These are phyloP conservation scores for Exophiala oligosperma DNA, from an alignment of 2,329 filamentous ascomycete species.

Conservation along the genomic window DNA sequence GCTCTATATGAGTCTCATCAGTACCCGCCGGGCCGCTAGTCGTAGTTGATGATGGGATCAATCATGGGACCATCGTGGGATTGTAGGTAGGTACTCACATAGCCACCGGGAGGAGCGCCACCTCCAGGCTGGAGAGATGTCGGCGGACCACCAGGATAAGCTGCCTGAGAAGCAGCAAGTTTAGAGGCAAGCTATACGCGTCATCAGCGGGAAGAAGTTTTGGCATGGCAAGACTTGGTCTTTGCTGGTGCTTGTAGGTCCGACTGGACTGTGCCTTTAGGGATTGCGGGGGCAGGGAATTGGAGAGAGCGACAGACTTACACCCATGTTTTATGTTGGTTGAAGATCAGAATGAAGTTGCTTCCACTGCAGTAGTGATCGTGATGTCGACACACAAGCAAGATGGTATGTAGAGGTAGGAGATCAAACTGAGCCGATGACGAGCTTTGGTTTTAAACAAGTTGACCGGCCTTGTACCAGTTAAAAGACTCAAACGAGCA, in stretches of 20 bases:
- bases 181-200: constrained; percentile 37
- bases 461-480: not conserved
- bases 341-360: not conserved
- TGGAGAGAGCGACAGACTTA: constrained; percentile 21
- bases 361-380: too few species aligned
- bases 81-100: constrained; percentile 48
- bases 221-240: constrained; percentile 10
- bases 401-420: not conserved
- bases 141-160: constrained; percentile 33
- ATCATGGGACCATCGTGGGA: not conserved
- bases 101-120: constrained; percentile 41
- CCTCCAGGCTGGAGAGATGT: constrained; percentile 36
- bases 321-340: constrained; percentile 26
- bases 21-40: not conserved
- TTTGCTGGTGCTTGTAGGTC: not conserved
- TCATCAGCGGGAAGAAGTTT: constrained; percentile 21
- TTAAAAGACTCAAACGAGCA: not conserved
- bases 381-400: not conserved
- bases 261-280: too few species aligned
- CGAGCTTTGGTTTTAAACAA: not conserved
- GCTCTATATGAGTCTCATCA: not conserved
- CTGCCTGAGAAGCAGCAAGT: constrained; percentile 40
- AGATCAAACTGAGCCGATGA: not conserved
- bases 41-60: constrained; percentile 10
- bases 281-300: constrained; percentile 4